Base-by-base conservation (phyloP, 2,329 filamentous ascomycete species). In the Onygenales sp. region DNA sequence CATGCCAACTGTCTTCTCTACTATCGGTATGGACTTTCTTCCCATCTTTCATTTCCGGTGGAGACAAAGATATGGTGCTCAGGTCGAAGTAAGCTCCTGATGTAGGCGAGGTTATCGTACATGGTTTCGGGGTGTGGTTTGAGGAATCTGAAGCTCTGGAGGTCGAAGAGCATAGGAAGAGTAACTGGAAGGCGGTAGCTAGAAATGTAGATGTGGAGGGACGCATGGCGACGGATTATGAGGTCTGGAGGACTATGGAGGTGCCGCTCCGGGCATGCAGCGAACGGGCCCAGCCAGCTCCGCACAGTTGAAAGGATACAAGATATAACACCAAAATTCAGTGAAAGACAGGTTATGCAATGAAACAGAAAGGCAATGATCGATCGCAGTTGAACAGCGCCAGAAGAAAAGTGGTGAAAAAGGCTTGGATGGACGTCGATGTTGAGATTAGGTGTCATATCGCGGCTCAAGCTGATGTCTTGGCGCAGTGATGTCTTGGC, bases 81-180 rank as follows among this genome's bases (percentile, higher is more conserved):
- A 85, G 72, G 63, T 85, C 82, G 69, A 83, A 85, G 72, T 82
- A 85, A 52, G 78, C 72, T 54, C 81, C 80, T 10, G 75, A 78
- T n/a, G 74, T 76, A 3, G 81, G 78, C 27, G 81, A 84, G 57
- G 78, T 75, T 54, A 81, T 78, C n/a, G 82, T 82, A 65, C 82
- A 85, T 57, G 81, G 78, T 52, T 76, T 74, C 44, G 72, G 65
- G 42, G 68, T 68, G 7, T 62, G 55, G 64, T 75, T 66, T 60
- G 72, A 62, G 56, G 70, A 65, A 39, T 73, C 68, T 27, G 70
- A 66, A 47, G 71, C 69, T 39, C 61, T 57, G 11, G 66, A 60
- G 27, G 61, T 59, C 45, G 67, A 57, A n/a, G 64, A 59, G 38
- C 64, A 61, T 27, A 68, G 61, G 53, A 71, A 60, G 51, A 71